Conservation (phyloP, 2,329 filamentous ascomycete species). For the Diaporthe ilicicola region DNA sequence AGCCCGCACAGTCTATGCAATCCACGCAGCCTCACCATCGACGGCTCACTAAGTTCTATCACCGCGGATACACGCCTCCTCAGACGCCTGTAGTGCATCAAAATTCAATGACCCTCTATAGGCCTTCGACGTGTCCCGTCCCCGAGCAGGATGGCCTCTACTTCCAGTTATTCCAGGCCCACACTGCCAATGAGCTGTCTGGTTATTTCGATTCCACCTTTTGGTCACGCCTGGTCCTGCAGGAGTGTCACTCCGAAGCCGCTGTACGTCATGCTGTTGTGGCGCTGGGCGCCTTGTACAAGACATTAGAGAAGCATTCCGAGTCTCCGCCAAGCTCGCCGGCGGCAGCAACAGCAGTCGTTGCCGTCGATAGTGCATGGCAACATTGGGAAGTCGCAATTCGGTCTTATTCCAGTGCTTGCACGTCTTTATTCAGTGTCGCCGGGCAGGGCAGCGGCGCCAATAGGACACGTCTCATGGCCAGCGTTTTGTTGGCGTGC, state of each 20-base stretch:
- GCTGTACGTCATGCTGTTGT: slow-evolving; percentile 72
- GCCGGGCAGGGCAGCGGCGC: slow-evolving; percentile 52
- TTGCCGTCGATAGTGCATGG: slow-evolving; percentile 49
- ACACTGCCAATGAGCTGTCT: slow-evolving; percentile 69
- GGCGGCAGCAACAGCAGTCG: slow-evolving; percentile 40
- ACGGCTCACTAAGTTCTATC: slow-evolving; percentile 40
- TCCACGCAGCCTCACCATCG: slow-evolving; percentile 35
- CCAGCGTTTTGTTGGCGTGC: slow-evolving; percentile 71
- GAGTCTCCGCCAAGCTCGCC: slow-evolving; percentile 61
- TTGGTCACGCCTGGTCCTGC: slow-evolving; percentile 70
- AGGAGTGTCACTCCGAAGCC: slow-evolving; percentile 68
- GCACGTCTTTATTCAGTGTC: slow-evolving; percentile 57
- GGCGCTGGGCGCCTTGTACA: slow-evolving; percentile 72
- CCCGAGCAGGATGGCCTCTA: slow-evolving; percentile 62
- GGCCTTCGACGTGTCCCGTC: slow-evolving; percentile 59
- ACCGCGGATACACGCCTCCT: slow-evolving; percentile 45
- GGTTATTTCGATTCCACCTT: slow-evolving; percentile 74
- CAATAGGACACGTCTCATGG: slow-evolving; percentile 67
- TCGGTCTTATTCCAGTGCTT: slow-evolving; percentile 65
- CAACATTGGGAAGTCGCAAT: slow-evolving; percentile 69
- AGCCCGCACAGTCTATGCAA: slow-evolving; percentile 36
- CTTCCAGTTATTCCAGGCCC: slow-evolving; percentile 68
- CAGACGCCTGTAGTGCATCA: slow-evolving; percentile 42
- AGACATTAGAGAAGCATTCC: slow-evolving; percentile 67
- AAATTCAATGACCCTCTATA: slow-evolving; percentile 47